Evolutionary conservation across 2,329 filamentous ascomycete species (phyloP).

Genomic region (Aphanocladium album): DNA sequence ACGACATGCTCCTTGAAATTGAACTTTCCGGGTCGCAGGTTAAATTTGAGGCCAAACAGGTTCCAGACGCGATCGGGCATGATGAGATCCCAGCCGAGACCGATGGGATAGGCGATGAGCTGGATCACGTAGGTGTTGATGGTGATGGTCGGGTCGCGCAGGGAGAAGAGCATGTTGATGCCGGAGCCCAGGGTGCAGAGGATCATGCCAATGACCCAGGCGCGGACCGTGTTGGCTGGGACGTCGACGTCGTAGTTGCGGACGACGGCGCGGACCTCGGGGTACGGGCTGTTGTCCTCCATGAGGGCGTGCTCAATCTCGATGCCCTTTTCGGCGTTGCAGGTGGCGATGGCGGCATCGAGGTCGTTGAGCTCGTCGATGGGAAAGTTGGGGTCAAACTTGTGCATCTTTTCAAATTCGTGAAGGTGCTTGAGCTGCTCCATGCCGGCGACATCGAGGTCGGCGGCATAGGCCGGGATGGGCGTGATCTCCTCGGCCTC

Average conservation of each 20-base stretch:
- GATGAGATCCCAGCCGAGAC: conserved; percentile 49
- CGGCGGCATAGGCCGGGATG: conserved; percentile 33
- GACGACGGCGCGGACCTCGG: conserved; percentile 62
- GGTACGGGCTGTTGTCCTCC: conserved; percentile 63
- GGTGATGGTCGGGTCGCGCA: conserved; percentile 53
- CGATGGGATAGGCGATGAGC: conserved; percentile 56
- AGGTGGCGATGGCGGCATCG: conserved; percentile 50
- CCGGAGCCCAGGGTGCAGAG: conserved; percentile 58
- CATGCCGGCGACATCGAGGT: conserved; percentile 36
- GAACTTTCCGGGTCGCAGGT: conserved; percentile 52
- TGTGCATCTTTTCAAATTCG: conserved; percentile 55
- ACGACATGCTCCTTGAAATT: conserved; percentile 59
- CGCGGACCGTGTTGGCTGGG: conserved; percentile 59
- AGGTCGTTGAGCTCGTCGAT: conserved; percentile 57
- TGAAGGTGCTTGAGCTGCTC: conserved; percentile 44
- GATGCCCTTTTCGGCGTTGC: conserved; percentile 51
- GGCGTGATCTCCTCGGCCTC: conserved; percentile 42
- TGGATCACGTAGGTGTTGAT: conserved; percentile 60
- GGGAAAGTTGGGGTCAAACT: conserved; percentile 61
- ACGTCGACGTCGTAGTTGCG: conserved; percentile 60
- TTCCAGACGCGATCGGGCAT: conserved; percentile 50
- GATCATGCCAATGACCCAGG: conserved; percentile 57
- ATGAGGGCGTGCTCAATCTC: conserved; percentile 54
- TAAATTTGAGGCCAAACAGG: conserved; percentile 49
- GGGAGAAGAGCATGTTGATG: conserved; percentile 56